Base-by-base conservation (phyloP, 345 rosid species). In the Gynandropsis gynandra region DNA sequence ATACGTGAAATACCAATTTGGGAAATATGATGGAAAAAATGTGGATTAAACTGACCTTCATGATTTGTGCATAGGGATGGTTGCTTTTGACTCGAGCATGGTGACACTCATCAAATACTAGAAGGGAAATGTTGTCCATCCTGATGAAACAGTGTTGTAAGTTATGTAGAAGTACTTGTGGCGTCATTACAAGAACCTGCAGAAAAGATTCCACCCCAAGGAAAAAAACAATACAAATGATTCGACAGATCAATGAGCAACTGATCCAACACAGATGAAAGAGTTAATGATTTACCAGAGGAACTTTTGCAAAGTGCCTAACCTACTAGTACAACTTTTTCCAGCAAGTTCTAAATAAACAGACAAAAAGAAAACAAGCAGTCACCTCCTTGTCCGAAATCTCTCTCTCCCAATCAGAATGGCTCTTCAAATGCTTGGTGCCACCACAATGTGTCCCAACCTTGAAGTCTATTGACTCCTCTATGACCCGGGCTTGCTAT, bases 111-210 rank as follows among this genome's bases (percentile, higher is more conserved):
- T 90, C 98, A 56, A 90, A 76, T 52, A 90, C 76, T 66, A 90
- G 72, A 68, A 90, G 96, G 44, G 95, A 80, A 56, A 90, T 81
- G 14, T 52, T 68, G 35, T 90, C 92, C 98, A 90, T 83, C 85
- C 56, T 80, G 71, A 90, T 77, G 80, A 83, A 81, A 64, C 96
- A 74, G 75, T 90, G 98, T 52, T 83, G 78, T 63, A 90, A 79
- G 71, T 72, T 63, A 49, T 64, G 72, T 50, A 86, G 77, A 47
- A 90, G 75, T 67, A 80, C 73, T 56, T 78, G 77, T 14, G 98
- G 98, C 37, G 93, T 90, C 98, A 90, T 83, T 40, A 83, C 94
- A 64, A 89, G 82, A 74, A 90, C 88, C 98, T 90, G 78, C 68
- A 53, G 16, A 55, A 53, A 65, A 52, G 32, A 50, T 31, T 38